Conservation (phyloP, 306 rosid species). For the Dryas alaskensis region DNA sequence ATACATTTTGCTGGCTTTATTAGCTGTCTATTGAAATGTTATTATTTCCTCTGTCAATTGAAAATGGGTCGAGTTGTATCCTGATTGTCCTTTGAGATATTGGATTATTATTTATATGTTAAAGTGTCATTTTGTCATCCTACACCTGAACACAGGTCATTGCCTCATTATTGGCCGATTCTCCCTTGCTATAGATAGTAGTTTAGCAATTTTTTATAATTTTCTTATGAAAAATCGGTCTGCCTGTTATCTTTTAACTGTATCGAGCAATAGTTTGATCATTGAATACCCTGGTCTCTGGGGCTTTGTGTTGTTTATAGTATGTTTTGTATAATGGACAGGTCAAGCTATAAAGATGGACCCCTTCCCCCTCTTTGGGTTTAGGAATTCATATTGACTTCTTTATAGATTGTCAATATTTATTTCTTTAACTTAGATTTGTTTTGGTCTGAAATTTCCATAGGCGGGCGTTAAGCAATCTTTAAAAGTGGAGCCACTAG, state of each 20-base stretch:
- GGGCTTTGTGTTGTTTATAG: constrained; percentile 5
- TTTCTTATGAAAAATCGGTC: not conserved
- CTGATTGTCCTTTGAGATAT: constrained; percentile 1
- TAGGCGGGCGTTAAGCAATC: not conserved
- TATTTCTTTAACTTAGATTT: not conserved
- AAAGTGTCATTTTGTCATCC: constrained; percentile 1
- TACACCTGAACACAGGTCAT: not conserved
- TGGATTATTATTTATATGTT: constrained; percentile 10
- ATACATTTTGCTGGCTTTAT: not conserved
- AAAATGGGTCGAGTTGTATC: not conserved
- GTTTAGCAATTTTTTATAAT: not conserved
- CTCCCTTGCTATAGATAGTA: not conserved
- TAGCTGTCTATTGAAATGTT: not conserved
- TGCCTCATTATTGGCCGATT: not conserved
- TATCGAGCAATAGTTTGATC: not conserved
- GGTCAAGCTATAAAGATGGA: not conserved
- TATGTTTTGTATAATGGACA: not conserved
- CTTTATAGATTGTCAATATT: not conserved
- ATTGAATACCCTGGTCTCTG: not conserved
- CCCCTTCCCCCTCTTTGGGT: not conserved
- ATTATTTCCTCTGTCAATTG: not conserved
- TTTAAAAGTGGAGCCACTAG: constrained; percentile 4
- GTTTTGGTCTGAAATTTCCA: not conserved
- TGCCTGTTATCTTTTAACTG: not conserved
- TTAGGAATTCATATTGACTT: not conserved